phyloP scores from a whole-genome alignment of 2,329 filamentous ascomycete species.

The Fonsecaea multimorphosa region DNA sequence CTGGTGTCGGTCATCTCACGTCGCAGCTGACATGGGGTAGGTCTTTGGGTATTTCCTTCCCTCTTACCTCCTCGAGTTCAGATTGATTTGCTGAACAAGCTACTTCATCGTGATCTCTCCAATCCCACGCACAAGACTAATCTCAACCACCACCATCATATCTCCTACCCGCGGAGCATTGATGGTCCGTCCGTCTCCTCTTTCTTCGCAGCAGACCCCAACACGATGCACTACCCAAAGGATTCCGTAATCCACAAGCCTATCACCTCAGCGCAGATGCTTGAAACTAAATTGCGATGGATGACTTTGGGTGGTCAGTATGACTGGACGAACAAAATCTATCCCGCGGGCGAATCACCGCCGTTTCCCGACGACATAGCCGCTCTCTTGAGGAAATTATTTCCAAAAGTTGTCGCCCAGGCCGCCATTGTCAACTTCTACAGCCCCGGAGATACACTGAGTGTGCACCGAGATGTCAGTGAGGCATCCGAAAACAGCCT shows the following conservation, averaged over 20 bases:
- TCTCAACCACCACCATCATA: constrained; percentile 79
- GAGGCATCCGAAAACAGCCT: constrained; percentile 80
- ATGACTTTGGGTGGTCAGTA: constrained; percentile 94
- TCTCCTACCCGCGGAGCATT: constrained; percentile 64
- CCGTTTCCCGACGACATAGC: constrained; percentile 77
- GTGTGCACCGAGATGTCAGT: constrained; percentile 91
- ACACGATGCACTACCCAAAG: constrained; percentile 60
- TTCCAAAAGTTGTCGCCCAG: constrained; percentile 78
- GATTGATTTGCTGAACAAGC: constrained; percentile 69
- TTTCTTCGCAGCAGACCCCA: constrained; percentile 61
- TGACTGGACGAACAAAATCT: constrained; percentile 88
- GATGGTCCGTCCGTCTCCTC: constrained; percentile 41
- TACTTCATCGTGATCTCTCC: constrained; percentile 79
- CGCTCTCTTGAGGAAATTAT: constrained; percentile 69
- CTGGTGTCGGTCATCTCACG: not conserved
- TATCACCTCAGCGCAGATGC: constrained; percentile 70
- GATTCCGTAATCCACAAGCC: constrained; percentile 76
- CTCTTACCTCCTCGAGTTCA: constrained; percentile 75
- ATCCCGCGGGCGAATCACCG: constrained; percentile 72
- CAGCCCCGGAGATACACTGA: constrained; percentile 85
- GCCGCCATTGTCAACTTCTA: constrained; percentile 96
- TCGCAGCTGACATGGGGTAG: constrained; percentile 55
- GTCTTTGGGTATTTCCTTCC: constrained; percentile 77
- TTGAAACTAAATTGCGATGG: constrained; percentile 87
- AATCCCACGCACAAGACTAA: constrained; percentile 82